These are phyloP conservation scores for Xylaria bambusicola DNA, from an alignment of 495 filamentous ascomycete genomes.

Conservation along the genomic window DNA sequence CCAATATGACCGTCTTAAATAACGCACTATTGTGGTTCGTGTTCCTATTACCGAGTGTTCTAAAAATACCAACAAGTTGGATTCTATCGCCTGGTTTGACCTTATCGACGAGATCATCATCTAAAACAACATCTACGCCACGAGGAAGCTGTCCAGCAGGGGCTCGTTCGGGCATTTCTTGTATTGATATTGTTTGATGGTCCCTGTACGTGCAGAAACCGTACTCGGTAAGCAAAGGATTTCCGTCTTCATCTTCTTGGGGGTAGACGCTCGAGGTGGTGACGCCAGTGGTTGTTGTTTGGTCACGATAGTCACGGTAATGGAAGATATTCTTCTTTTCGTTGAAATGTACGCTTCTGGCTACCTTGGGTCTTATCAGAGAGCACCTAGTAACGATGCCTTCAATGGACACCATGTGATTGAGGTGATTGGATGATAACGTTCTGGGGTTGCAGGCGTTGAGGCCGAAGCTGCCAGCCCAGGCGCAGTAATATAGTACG, in stretches of 20 bases:
- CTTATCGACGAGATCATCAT: slow-evolving; percentile 94
- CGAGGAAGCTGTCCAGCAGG: slow-evolving; percentile 94
- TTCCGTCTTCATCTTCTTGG: slow-evolving; percentile 84
- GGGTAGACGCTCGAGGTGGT: slow-evolving; percentile 90
- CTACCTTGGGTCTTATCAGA: slow-evolving; percentile 91
- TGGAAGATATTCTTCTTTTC: slow-evolving; percentile 82
- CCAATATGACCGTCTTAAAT: slow-evolving; percentile 90
- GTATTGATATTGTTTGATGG: slow-evolving; percentile 96
- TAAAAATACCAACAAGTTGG: slow-evolving; percentile 91
- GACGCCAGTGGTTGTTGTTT: slow-evolving; percentile 91
- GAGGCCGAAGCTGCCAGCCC: slow-evolving; percentile 91
- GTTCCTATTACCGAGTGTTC: slow-evolving; percentile 92
- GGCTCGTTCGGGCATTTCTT: slow-evolving; percentile 98
- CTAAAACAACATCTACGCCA: slow-evolving; percentile 95
- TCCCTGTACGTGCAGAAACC: slow-evolving; percentile 94
- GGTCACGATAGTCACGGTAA: slow-evolving; percentile 85
- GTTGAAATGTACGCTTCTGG: slow-evolving; percentile 95
- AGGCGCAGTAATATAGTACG: slow-evolving; percentile 87
- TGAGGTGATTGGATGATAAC: slow-evolving; percentile 81
- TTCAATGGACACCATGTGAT: slow-evolving; percentile 95
- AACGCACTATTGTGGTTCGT: slow-evolving; percentile 81
- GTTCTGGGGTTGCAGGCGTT: slow-evolving; percentile 94
- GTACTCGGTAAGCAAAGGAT: slow-evolving; percentile 87
- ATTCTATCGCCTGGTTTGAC: slow-evolving; percentile 96
- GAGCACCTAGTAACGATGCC: slow-evolving; percentile 97